Evolutionary conservation across 2,329 filamentous ascomycete species (phyloP).

Genomic region (Dissoconium aciculare): DNA sequence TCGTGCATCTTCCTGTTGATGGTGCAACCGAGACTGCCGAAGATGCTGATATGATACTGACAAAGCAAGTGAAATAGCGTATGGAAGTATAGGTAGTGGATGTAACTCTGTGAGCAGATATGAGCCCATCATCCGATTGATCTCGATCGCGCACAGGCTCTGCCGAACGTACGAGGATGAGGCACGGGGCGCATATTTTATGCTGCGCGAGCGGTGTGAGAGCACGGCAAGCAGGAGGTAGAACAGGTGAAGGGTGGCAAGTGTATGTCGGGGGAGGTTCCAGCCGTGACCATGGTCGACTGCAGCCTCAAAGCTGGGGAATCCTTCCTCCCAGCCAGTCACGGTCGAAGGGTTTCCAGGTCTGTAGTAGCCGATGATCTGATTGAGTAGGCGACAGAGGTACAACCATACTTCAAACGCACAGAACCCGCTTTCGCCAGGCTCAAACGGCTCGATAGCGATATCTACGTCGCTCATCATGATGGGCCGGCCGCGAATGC

Average conservation of each 20-base stretch:
- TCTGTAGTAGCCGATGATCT: slow-evolving; percentile 34
- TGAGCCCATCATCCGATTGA: slow-evolving; percentile 35
- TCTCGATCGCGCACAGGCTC: slow-evolving; percentile 40
- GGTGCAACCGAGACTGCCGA: slow-evolving; percentile 35
- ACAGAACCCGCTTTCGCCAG: slow-evolving; percentile 30
- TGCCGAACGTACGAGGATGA: slow-evolving; percentile 40
- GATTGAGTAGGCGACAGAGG: slow-evolving; percentile 31
- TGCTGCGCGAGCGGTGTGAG: slow-evolving; percentile 36
- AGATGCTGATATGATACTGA: slow-evolving; percentile 43
- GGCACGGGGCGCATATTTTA: slow-evolving; percentile 28
- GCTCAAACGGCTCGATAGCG: slow-evolving; percentile 28
- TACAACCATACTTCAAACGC: slow-evolving; percentile 35
- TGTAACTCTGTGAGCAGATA: slow-evolving; percentile 32
- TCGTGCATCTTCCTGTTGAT: slow-evolving; percentile 33
- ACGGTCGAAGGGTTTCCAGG: slow-evolving; percentile 27
- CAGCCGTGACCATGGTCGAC: slow-evolving; percentile 27
- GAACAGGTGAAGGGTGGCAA: slow-evolving; percentile 38
- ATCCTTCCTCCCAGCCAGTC: slow-evolving; percentile 34
- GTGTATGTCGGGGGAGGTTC: slow-evolving; percentile 26
- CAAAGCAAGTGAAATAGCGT: slow-evolving; percentile 40
- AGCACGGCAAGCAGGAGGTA: slow-evolving; percentile 44
- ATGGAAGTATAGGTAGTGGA: slow-evolving; percentile 41
- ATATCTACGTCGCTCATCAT: slow-evolving; percentile 36
- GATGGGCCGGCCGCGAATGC: slow-evolving; percentile 33
- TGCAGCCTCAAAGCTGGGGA: slow-evolving; percentile 13